Conservation (phyloP, 352 stramenopile genomes). For the Globisporangium echinulatum region DNA sequence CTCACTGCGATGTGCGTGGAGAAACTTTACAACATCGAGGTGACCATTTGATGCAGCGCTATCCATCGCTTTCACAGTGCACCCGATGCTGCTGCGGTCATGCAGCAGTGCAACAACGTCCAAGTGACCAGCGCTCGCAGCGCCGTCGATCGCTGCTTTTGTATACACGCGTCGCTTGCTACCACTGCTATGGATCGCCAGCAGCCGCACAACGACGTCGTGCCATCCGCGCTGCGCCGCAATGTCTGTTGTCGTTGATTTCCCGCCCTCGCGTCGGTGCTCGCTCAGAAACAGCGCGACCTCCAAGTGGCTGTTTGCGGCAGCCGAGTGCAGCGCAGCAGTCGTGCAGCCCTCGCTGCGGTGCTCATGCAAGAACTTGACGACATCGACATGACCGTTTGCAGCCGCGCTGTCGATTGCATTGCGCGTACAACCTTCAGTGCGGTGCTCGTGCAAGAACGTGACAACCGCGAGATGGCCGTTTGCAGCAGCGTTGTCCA, state of each 20-base stretch:
- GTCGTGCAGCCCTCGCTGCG: neutral
- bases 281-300: neutral
- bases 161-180: neutral
- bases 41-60: neutral
- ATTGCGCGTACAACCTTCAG: neutral
- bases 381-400: neutral
- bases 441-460: neutral
- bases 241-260: neutral
- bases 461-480: neutral
- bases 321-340: neutral
- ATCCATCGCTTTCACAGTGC: neutral
- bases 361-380: neutral
- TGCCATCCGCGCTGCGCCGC: neutral
- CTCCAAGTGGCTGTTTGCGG: neutral
- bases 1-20: neutral
- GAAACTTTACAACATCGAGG: conserved; percentile 2
- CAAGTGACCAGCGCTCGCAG: neutral
- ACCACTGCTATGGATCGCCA: neutral
- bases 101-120: neutral
- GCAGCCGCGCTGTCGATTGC: neutral
- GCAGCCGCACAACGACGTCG: neutral
- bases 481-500: neutral
- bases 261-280: neutral
- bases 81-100: neutral
- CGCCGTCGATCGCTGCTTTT: neutral